Conservation (phyloP, 192 early-diverging fungal genomes). For the Chytriomyces sp. region DNA sequence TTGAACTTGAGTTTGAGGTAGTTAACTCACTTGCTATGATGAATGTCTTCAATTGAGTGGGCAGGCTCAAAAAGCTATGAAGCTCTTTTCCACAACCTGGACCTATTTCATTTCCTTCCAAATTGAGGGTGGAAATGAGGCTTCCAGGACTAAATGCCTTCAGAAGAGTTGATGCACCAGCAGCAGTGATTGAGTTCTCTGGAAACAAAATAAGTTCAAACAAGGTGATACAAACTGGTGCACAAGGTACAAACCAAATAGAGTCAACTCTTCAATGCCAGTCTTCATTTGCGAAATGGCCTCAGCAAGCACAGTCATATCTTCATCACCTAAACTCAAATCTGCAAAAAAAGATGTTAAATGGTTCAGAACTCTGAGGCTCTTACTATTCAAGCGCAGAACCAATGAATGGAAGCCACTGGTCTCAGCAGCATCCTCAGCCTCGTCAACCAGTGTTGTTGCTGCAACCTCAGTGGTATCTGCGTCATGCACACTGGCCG, state of each 20-base stretch:
- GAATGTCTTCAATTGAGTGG: neutral
- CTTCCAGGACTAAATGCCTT: neutral
- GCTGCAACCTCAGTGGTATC: neutral
- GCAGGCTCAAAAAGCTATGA: too few species aligned
- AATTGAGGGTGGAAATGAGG: neutral
- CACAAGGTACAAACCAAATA: too few species aligned
- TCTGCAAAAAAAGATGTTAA: neutral
- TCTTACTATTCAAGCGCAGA: neutral
- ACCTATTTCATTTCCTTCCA: neutral
- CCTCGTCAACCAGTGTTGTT: neutral
- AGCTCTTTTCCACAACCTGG: neutral
- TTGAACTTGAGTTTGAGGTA: neutral
- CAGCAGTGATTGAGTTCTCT: constrained; percentile 6
- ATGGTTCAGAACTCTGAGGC: neutral
- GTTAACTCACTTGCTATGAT: neutral
- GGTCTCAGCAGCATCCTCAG: neutral
- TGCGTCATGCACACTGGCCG: neutral
- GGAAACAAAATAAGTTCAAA: neutral
- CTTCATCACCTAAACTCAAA: neutral
- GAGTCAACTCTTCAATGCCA: neutral
- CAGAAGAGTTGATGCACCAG: neutral
- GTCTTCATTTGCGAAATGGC: neutral
- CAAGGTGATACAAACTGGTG: neutral
- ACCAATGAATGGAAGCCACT: neutral
- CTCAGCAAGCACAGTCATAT: neutral